A percentile compares a stretch with the other conserved stretches of the same genome.
Evolutionary conservation across 73 alveolate species (phyloP).

Genomic region (Paraurostyla sp.): DNA sequence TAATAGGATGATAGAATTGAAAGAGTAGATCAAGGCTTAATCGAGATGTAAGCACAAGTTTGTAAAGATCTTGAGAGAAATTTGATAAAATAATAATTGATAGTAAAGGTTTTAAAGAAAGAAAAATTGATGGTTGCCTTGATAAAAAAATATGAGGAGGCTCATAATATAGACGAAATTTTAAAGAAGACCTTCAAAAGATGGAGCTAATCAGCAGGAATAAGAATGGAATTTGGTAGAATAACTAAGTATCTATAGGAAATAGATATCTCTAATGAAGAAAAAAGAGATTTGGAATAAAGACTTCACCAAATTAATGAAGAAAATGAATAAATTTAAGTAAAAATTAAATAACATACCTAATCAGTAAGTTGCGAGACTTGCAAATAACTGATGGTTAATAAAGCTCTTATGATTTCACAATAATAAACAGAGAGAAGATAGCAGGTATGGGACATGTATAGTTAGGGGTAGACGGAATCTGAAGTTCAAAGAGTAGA

Average conservation of each 20-base stretch:
- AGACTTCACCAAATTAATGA: background rate
- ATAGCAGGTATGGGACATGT: slow-evolving; percentile 25
- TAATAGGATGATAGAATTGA: background rate
- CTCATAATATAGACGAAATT: background rate
- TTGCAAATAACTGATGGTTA: slow-evolving; percentile 1
- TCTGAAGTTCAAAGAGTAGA: slow-evolving; percentile 16
- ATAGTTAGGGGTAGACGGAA: background rate
- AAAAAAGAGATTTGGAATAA: background rate
- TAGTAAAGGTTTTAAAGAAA: background rate
- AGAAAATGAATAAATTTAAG: slow-evolving; percentile 15
- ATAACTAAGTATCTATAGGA: slow-evolving; percentile 14
- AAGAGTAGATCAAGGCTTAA: background rate
- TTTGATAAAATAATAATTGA: background rate
- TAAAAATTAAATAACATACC: background rate
- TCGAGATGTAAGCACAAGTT: slow-evolving; percentile 6
- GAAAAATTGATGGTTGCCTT: background rate
- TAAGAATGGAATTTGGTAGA: slow-evolving; percentile 20
- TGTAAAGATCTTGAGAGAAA: slow-evolving; percentile 18
- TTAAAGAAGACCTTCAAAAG: background rate
- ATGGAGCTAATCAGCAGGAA: background rate
- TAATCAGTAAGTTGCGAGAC: background rate
- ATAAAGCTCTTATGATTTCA: background rate
- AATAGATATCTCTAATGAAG: slow-evolving; percentile 9
- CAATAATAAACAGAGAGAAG: slow-evolving; percentile 24
- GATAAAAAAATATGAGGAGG: background rate